Evolutionary conservation across 2,329 filamentous ascomycete genomes (phyloP).

Genomic region (Microcyclospora tardicrescens): DNA sequence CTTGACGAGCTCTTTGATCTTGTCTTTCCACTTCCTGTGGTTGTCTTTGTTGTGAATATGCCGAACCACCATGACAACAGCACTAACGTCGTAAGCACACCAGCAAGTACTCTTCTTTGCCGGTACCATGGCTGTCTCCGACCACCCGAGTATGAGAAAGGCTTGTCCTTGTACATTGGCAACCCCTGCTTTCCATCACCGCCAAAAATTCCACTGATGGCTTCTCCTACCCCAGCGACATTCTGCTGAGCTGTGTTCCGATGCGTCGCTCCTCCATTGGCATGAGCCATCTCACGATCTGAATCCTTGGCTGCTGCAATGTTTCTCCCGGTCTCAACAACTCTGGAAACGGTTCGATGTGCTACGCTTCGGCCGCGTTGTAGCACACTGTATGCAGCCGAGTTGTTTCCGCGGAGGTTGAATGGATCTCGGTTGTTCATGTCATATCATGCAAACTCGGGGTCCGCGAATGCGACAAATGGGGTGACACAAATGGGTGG

Average conservation of each 20-base stretch:
- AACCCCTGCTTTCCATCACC: constrained; percentile 44
- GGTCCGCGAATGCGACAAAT: too few relatives aligned
- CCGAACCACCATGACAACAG: constrained; percentile 57
- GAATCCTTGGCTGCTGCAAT: not conserved
- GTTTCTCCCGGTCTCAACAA: not conserved
- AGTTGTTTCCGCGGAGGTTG: constrained; percentile 25
- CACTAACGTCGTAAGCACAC: constrained; percentile 42
- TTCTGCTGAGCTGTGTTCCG: constrained; percentile 13
- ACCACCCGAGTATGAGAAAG: constrained; percentile 54
- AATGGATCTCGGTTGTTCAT: constrained; percentile 37
- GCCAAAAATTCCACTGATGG: constrained; percentile 53
- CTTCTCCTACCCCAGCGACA: constrained; percentile 40
- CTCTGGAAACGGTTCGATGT: too few relatives aligned
- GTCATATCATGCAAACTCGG: constrained; percentile 5
- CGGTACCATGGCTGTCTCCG: constrained; percentile 46
- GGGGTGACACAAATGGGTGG: too few relatives aligned
- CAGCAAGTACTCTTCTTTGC: constrained; percentile 48
- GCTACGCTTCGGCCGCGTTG: constrained; percentile 3
- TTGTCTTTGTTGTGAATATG: constrained; percentile 36
- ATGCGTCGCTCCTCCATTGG: not conserved
- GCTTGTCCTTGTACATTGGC: constrained; percentile 99
- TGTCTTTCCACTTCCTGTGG: constrained; percentile 6
- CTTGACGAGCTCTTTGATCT: constrained; percentile 17
- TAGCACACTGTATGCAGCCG: constrained; percentile 12
- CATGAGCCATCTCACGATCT: not conserved